Evolutionary conservation across 2,329 filamentous ascomycete genomes (phyloP).

Genomic region (Pseudovirgaria hyperparasitica): DNA sequence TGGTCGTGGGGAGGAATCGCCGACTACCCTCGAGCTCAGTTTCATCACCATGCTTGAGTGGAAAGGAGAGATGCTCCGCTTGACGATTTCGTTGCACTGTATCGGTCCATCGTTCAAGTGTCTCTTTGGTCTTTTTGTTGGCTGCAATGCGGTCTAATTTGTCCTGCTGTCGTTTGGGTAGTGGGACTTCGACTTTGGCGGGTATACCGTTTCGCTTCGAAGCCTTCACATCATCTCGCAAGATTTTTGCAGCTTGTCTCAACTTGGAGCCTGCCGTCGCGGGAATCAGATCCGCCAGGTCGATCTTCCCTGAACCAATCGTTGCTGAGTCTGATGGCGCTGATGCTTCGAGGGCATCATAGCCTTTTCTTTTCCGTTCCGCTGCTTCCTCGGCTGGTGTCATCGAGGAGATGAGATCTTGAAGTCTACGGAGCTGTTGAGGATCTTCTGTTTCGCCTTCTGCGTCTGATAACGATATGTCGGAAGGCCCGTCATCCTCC

Average conservation of each 20-base stretch:
- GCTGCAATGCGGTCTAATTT: constrained; percentile 69
- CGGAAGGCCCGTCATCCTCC: constrained; percentile 35
- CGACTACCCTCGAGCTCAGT: constrained; percentile 48
- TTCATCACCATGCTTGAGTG: constrained; percentile 60
- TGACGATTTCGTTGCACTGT: constrained; percentile 90
- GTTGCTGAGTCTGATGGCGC: constrained; percentile 48
- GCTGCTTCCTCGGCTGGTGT: constrained; percentile 26
- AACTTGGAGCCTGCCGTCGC: constrained; percentile 61
- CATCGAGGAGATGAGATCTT: constrained; percentile 57
- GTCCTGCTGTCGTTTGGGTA: constrained; percentile 78
- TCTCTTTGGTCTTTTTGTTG: constrained; percentile 84
- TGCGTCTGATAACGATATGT: constrained; percentile 34
- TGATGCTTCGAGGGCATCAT: constrained; percentile 44
- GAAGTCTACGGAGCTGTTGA: constrained; percentile 48
- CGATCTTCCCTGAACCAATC: constrained; percentile 53
- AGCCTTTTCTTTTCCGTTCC: constrained; percentile 18
- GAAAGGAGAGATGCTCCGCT: constrained; percentile 83
- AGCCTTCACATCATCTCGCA: constrained; percentile 50
- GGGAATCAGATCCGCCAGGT: constrained; percentile 61
- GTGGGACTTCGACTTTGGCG: constrained; percentile 67
- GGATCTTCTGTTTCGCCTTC: constrained; percentile 34
- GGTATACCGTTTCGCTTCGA: constrained; percentile 42
- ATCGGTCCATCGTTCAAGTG: constrained; percentile 80
- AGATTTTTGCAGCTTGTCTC: constrained; percentile 66
- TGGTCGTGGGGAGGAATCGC: constrained; percentile 45